Evolutionary conservation across 192 early-diverging fungal genomes (phyloP), one percentile per base, ranked within the genome.

Genomic region (Phlyctochytrium bullatum): DNA sequence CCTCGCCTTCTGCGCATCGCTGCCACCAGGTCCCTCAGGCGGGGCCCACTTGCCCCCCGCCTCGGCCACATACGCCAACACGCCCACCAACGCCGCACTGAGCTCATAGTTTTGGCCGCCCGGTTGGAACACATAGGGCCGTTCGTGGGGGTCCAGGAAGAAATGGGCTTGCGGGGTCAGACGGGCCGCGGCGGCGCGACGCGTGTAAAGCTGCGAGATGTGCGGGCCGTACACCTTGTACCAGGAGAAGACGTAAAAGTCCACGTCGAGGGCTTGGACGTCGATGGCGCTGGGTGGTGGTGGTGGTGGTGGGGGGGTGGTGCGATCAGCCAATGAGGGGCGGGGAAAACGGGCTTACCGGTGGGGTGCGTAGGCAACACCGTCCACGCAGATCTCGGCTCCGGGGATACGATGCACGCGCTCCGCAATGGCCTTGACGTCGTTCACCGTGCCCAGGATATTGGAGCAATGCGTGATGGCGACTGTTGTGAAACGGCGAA

Each of bases 201-300:
- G 56, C 23, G 52, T 72, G 33, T 66, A 66, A 1, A 73, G 40
- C 24, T 52, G 40, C 25, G 67, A 35, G 28, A 73, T 61, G 27
- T 73, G 72, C 3, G 72, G 72, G 2, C 72, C 72, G 47, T 36
- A 73, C 53, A 73, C 52, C 36, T 73, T 73, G 72, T 73, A 73
- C 52, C 62, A 70, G 3, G 67, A 71, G 31, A 66, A 73, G 24
- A 32, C 60, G 56, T 73, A 73, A 52, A 62, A 73, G 36, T 73
- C 72, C 20, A 61, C 33, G 33, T 70, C 68, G 61, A 27, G 53
- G 1, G 17, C 72, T 28, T 61, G 14, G 1, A 73, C 72, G 52
- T 73, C 72, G 25, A 69, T 35, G 27, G 25, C 27, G 12, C 34
- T n/a, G 34, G 20, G 20, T 14, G 40, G 20, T 14, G 20, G 40